A percentile compares a stretch with the other conserved stretches of the same genome.
Evolutionary conservation across 768 basidiomycete species (phyloP).

Genomic region (Cantharellus cinnabarinus): DNA sequence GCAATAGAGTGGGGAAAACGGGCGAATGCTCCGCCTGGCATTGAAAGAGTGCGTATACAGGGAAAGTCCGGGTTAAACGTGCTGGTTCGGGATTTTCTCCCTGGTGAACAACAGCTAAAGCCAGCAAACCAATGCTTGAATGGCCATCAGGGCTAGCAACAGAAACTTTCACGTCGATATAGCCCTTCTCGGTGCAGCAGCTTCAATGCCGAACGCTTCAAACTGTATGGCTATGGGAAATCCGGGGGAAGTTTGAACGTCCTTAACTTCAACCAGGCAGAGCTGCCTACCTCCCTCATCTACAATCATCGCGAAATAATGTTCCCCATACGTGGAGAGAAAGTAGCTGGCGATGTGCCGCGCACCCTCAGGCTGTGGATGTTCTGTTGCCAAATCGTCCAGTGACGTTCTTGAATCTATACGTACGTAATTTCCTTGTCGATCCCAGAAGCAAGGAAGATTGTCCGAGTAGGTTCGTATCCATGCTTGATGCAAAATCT

Average conservation of each 20-base stretch:
- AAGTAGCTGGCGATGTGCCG: constrained; percentile 16
- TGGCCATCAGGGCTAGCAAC: constrained; percentile 39
- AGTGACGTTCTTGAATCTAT: constrained; percentile 11
- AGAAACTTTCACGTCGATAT: constrained; percentile 55
- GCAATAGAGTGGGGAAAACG: constrained; percentile 27
- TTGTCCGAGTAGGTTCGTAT: constrained; percentile 41
- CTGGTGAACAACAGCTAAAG: constrained; percentile 42
- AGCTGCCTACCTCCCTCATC: constrained; percentile 59
- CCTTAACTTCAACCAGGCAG: constrained; percentile 6
- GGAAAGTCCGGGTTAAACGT: constrained; percentile 32
- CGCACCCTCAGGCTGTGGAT: constrained; percentile 22
- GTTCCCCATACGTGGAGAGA: constrained; percentile 44
- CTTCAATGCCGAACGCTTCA: constrained; percentile 21
- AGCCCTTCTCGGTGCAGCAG: constrained; percentile 38
- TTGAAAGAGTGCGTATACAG: constrained; percentile 37
- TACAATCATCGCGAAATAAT: constrained; percentile 57
- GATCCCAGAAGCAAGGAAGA: constrained; percentile 49
- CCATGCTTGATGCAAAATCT: constrained; percentile 23
- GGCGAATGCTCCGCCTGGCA: constrained; percentile 47
- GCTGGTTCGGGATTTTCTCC: constrained; percentile 38
- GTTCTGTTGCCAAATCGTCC: constrained; percentile 15
- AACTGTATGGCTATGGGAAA: background rate
- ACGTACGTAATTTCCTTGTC: constrained; percentile 53
- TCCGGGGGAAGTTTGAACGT: constrained; percentile 22
- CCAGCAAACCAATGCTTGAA: constrained; percentile 61